phyloP scores from a whole-genome alignment of 2,329 filamentous ascomycete genomes.

The Apiospora aurea region DNA sequence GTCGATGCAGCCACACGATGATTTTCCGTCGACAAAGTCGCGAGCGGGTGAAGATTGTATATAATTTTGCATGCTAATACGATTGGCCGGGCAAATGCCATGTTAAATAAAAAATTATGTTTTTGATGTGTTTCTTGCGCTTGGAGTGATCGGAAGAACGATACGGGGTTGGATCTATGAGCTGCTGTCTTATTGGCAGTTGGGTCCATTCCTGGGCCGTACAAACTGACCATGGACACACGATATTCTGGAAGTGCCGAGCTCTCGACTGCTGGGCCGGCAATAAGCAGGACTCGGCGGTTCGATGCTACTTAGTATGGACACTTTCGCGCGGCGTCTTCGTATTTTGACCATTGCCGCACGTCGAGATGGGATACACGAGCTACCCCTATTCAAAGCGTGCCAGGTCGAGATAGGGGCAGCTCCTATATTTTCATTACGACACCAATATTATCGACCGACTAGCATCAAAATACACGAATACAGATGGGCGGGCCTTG shows the following conservation, averaged over 20 bases:
- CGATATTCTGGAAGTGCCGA: not conserved
- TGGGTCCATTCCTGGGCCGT: no score
- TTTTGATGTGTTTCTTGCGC: not conserved
- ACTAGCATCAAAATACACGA: not conserved
- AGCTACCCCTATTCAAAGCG: not conserved
- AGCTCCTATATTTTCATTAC: not conserved
- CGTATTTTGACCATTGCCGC: accelerated
- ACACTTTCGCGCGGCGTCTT: not conserved
- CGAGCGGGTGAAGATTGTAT: slow-evolving; percentile 14
- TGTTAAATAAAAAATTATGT: no score
- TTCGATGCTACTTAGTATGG: not conserved
- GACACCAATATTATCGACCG: not conserved
- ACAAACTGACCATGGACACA: no score
- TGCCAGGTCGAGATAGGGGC: not conserved
- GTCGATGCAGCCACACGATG: no score
- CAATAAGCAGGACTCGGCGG: not conserved
- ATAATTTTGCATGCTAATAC: not conserved
- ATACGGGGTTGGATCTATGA: not conserved
- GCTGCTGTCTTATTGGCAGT: not conserved
- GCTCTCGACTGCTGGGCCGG: not conserved
- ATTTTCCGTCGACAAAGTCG: not conserved
- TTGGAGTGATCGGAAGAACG: not conserved
- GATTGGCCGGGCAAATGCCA: not conserved
- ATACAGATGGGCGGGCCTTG: not conserved
- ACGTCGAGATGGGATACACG: not conserved